These are phyloP conservation scores for Leucocoprinus birnbaumii DNA, from an alignment of 768 basidiomycete genomes.

Conservation along the genomic window DNA sequence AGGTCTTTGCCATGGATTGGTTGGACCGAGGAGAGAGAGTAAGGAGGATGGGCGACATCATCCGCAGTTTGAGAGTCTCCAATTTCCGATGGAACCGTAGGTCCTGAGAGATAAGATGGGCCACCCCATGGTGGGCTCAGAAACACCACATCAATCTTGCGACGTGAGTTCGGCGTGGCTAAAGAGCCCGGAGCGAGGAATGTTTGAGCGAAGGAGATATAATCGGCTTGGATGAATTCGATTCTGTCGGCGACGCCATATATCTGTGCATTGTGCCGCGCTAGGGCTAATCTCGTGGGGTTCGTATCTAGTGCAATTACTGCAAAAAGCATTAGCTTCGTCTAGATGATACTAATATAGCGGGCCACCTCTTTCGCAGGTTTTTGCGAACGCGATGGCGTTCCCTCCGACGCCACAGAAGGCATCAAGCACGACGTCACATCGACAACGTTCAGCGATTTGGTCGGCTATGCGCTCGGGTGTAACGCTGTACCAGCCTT, in stretches of 20 bases:
- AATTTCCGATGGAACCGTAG: slow-evolving; percentile 16
- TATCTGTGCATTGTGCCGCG: slow-evolving; percentile 89
- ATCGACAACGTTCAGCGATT: slow-evolving; percentile 91
- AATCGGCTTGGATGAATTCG: slow-evolving; percentile 90
- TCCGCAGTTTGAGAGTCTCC: neutral
- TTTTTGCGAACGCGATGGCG: slow-evolving; percentile 94
- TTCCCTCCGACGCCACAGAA: slow-evolving; percentile 99
- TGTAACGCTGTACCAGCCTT: slow-evolving; percentile 98
- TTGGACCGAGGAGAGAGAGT: slow-evolving; percentile 65
- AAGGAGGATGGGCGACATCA: slow-evolving; percentile 45
- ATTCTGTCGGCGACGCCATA: slow-evolving; percentile 95
- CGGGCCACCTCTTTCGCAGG: slow-evolving; percentile 84
- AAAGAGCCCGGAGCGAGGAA: slow-evolving; percentile 30
- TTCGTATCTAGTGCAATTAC: slow-evolving; percentile 94
- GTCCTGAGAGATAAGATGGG: slow-evolving; percentile 59
- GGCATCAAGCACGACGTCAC: slow-evolving; percentile 82
- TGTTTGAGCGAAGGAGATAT: slow-evolving; percentile 70
- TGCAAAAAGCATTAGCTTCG: slow-evolving; percentile 26
- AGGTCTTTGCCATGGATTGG: slow-evolving; percentile 85
- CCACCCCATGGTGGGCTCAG: slow-evolving; percentile 97
- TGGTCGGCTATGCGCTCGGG: slow-evolving; percentile 90
- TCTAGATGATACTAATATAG: neutral
- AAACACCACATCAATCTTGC: slow-evolving; percentile 85
- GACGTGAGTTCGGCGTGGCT: slow-evolving; percentile 21
- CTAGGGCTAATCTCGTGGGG: slow-evolving; percentile 80